Percentiles rank a stretch among this genome's conserved stretches.
Conservation (phyloP, 2,329 filamentous ascomycete genomes). For the Colletotrichum truncatum region DNA sequence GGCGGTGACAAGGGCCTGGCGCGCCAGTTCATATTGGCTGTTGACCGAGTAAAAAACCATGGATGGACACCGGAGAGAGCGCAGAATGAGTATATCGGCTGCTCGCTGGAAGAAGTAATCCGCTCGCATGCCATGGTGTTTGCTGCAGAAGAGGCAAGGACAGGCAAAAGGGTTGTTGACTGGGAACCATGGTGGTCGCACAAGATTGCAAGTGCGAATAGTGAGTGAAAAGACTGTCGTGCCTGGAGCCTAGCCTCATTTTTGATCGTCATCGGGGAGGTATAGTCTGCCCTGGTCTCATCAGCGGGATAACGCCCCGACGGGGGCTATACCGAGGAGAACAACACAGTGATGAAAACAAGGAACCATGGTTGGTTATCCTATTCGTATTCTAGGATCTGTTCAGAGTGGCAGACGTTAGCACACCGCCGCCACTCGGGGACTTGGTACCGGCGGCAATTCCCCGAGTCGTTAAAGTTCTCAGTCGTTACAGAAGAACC, state of each 20-base stretch:
- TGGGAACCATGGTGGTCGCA: slow-evolving; percentile 80
- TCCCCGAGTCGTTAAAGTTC: neutral
- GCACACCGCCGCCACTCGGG: too few relatives aligned
- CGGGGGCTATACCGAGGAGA: too few relatives aligned
- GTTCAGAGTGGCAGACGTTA: too few relatives aligned
- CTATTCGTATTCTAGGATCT: too few relatives aligned
- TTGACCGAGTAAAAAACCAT: slow-evolving; percentile 79
- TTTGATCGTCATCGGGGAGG: too few relatives aligned
- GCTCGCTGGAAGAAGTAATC: slow-evolving; percentile 86
- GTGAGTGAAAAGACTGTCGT: too few relatives aligned
- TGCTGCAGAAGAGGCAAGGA: slow-evolving; percentile 88
- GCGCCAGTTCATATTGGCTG: slow-evolving; percentile 83
- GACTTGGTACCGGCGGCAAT: too few relatives aligned
- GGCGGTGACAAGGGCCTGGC: slow-evolving; percentile 63
- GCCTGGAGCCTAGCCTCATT: too few relatives aligned
- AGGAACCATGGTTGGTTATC: too few relatives aligned
- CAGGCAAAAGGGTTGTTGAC: slow-evolving; percentile 73
- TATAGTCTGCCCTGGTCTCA: too few relatives aligned
- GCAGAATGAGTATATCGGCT: slow-evolving; percentile 81
- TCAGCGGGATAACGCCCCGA: too few relatives aligned
- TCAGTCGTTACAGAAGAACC: neutral
- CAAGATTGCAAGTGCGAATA: slow-evolving; percentile 35
- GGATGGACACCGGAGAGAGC: slow-evolving; percentile 73
- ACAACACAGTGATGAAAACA: too few relatives aligned
- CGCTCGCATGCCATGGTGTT: slow-evolving; percentile 93